Base-by-base conservation (phyloP, 768 basidiomycete species). In the Kwoniella newhampshirensis region DNA sequence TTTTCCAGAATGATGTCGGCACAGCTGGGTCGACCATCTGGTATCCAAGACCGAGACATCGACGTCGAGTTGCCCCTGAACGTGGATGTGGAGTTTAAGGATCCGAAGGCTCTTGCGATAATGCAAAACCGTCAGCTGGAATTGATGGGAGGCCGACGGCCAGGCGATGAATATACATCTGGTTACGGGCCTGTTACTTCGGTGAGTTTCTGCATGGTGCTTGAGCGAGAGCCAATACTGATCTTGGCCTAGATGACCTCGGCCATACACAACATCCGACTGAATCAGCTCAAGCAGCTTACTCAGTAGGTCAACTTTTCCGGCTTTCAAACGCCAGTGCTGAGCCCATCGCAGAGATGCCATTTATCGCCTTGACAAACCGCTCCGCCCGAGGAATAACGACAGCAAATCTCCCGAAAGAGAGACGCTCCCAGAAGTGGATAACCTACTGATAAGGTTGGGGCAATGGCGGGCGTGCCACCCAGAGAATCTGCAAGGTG, bases 41-140 rank as follows among this genome's bases (percentile, higher is more conserved):
- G 62, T 32, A 66, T 71, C 27, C 46, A 63, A 11, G 70, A 71
- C 51, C 51, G 64, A 12, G 70, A 71, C 44, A 68, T 68, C 35
- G 70, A 71, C 45, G 59, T 64, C 23, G 70, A 66, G 25, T 41
- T 71, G 0, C 70, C 70, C 0, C 35, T 71, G 7, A 63, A 63
- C 23, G 51, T 63, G 18, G 62, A 75, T 28, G 54, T 57, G n/a
- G 65, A 71, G n/a, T 70, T 62, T 25, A 40, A 59, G 40, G 59
- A 67, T 30, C 41, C 62, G 4, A 51, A 51, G 21, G 55, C 51
- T 21, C 43, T 63, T 12, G 45, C 40, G n/a, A 46, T 45, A 6
- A 63, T 68, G 67, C 67, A 68, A 53, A 60, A 47, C 26, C 35
- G 45, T 21, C 67, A 68, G 57, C 56, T 64, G 27, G 67, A 64